Base-by-base conservation (phyloP, 768 basidiomycete species). In the Trametes villosa region DNA sequence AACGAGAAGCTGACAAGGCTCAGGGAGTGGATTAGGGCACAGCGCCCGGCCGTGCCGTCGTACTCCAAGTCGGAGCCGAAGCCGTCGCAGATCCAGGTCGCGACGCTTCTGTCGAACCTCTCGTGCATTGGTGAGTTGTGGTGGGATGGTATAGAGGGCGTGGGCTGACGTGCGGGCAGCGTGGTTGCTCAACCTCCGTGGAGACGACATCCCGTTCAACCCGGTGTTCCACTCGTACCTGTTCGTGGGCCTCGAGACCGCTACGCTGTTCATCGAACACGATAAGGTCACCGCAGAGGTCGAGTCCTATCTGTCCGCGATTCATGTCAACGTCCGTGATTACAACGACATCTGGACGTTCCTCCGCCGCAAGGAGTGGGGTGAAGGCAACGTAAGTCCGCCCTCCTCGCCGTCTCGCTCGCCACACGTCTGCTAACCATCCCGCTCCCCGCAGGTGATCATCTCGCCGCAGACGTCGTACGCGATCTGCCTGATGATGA, bases 171-270 rank as follows among this genome's bases (percentile, higher is more conserved):
- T 44, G 31, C 45, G 15, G 31, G 41, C 75, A 85, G 96, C 96
- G 0, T 97, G 93, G 78, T 68, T 91, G 2, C 78, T 98, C 33
- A 98, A 98, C 70, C 77, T 96, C 54, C 89, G 96, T 49, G 96
- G 95, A 34, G 82, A 85, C 3, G 96, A 98, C 68, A 88, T 98
- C 47, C 92, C 93, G 0, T 92, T 86, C 79, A 95, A 93, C 70
- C 96, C 96, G 0, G 83, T 98, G 9, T 96, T 97, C 77, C 91
- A 90, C 52, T 84, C 91, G 0, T 98, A 96, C 70, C 75, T 96
- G 20, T 91, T 88, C 67, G 80, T 98, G 40, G 82, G 86, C 4
- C 70, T 83, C 9, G 78, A 86, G 13, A 72, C 71, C n/a, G 79
- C 83, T 7, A 77, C 86, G n/a, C 75, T 96, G 11, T 96, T 96